Evolutionary conservation across 2,329 filamentous ascomycete genomes (phyloP), one percentile per base, ranked within the genome.

Genomic region (Colletotrichum trifolii): DNA sequence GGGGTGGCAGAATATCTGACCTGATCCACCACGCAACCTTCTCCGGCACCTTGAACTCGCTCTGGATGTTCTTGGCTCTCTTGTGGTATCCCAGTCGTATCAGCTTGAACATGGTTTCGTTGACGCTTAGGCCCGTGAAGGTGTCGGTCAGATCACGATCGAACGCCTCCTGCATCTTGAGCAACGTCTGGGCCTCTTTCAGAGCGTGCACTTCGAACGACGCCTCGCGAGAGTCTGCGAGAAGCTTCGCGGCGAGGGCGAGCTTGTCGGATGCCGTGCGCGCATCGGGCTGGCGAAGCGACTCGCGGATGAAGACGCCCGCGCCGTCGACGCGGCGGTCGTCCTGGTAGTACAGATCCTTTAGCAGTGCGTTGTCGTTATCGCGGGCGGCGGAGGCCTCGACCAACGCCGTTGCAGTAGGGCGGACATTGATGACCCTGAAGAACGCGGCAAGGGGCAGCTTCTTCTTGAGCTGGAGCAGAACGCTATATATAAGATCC

Each of bases 271-370:
- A 85, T 6, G 92, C 86, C 1, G 89, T 89, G 39, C 89, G 85
- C 34, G 89, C 82, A 67, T 91, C 89, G 1, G 88, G 84, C 73
- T 96, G 92, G 5, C 85, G 80, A 8, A 99, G 82, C 1, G 94
- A 92, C 78, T 99, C 95, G 17, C 89, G 88, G 12, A 99, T 82
- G 64, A 98, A 91, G 2, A 99, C 88, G 63, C 93, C 91, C 0
- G 95, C 92, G 3, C 96, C 94, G 69, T 98, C 96, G 6, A 94
- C 82, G 4, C 94, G 88, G 6, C 95, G 89, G 75, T 99, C 96
- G 72, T 98, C 96, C 79, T 98, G 96, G 75, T 99, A 99, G 80
- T 96, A 99, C 4, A 99, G 83, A 74, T 98, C 96, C 73, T 98
- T 99, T 34, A 99, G 87, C 25, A 99, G 78, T 0, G 87, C 85